Percentiles rank a stretch among this genome's conserved stretches.
These are phyloP conservation scores for Mesembryanthemum crystallinum DNA, from an alignment of 148 eudicot species.

Conservation along the genomic window DNA sequence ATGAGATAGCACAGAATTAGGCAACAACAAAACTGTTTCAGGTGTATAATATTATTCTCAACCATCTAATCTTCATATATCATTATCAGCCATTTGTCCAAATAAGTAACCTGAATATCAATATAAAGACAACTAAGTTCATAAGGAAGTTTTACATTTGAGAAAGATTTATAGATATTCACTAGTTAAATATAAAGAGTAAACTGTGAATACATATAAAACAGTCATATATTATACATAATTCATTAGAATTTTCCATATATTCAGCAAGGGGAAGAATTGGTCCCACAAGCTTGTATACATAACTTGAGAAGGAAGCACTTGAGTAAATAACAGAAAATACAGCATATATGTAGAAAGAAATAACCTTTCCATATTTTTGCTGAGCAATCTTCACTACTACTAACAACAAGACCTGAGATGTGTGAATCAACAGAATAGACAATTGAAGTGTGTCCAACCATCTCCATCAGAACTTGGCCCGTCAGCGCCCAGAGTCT, in stretches of 20 bases:
- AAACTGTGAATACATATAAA: too few species aligned
- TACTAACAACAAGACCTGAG: constrained; percentile 84
- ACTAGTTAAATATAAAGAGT: too few species aligned
- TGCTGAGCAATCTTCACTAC: constrained; percentile 89
- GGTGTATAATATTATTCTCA: neutral
- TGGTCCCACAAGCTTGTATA: neutral
- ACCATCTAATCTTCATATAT: neutral
- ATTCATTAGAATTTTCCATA: neutral
- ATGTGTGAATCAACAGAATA: constrained; percentile 90
- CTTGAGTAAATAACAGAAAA: neutral
- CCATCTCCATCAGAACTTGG: constrained; percentile 90
- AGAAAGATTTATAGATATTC: too few species aligned
- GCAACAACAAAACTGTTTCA: neutral
- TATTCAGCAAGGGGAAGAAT: constrained; percentile 2
- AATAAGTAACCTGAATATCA: neutral
- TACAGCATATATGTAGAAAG: neutral
- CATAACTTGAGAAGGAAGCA: neutral
- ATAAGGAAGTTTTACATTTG: too few species aligned
- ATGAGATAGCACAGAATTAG: neutral
- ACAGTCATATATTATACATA: neutral
- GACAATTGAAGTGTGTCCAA: constrained; percentile 90
- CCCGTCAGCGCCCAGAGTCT: constrained; percentile 88
- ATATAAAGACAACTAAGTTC: too few species aligned
- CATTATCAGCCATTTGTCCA: neutral
- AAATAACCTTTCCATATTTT: constrained; percentile 93